Evolutionary conservation across 169 alveolate species (phyloP), one percentile per base, ranked within the genome.

Genomic region (Plasmodium knowlesi): DNA sequence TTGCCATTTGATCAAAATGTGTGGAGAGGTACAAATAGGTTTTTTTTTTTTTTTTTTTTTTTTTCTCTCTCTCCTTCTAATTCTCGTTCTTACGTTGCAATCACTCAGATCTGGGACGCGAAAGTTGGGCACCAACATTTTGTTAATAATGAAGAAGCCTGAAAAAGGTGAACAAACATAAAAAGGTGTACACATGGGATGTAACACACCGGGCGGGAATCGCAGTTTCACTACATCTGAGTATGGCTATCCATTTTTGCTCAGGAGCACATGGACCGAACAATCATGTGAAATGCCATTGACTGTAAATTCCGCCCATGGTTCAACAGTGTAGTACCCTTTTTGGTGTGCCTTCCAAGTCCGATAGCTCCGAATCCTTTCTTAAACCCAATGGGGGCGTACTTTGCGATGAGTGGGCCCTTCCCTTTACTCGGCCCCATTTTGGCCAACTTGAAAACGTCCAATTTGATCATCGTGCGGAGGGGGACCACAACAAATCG

Each of bases 281-380:
- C 30, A 30, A 37, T 16, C 5, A 3, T n/a, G 25, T 67, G 41
- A 67, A 28, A 67, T 67, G 9, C n/a, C 32, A n/a, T 10, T 19
- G 12, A 12, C 4, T 4, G 37, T 5, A 19, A 61, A 3, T 5
- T 25, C 37, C 76, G 1, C 41, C 39, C 4, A 53, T 19, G 76
- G 28, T 10, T 57, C 28, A 46, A 3, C 34, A 25, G 39, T 71
- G 14, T 53, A 97, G 14, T 53, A 97, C 98, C 98, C 92, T 97
- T 97, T 89, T 97, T 96, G 1, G 98, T 97, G 89, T 97, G 98
- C 32, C 97, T 88, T 34, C 98, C 98, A 37, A 97, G 84, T 14
- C 98, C 98, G 8, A 97, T 96, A n/a, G 98, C 98, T 3, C 98
- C 98, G 82, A 96, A 97, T 19, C 98, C 98, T 93, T 97, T 97